phyloP scores from a whole-genome alignment of 2,329 filamentous ascomycete genomes.

The Tolypocladium capitatum region DNA sequence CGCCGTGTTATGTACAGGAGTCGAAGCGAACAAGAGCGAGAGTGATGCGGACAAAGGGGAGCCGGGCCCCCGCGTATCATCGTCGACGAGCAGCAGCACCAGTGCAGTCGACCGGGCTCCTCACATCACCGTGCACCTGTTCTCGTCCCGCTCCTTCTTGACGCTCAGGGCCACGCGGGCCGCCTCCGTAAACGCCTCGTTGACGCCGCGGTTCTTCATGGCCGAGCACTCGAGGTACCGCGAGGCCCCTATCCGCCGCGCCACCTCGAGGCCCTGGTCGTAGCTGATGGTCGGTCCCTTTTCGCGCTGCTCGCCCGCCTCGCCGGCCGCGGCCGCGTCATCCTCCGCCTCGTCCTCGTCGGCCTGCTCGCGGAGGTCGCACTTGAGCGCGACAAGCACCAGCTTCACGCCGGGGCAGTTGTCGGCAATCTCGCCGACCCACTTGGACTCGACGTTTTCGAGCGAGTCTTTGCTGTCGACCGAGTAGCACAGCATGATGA shows the following conservation, averaged over 20 bases:
- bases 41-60: background rate
- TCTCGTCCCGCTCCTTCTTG: slow-evolving; percentile 50
- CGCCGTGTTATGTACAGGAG: background rate
- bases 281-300: slow-evolving; percentile 73
- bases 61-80: background rate
- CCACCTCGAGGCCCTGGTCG: slow-evolving; percentile 81
- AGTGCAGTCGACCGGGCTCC: background rate
- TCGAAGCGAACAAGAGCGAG: background rate
- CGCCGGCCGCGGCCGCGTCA: slow-evolving; percentile 14
- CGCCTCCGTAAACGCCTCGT: slow-evolving; percentile 96
- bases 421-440: slow-evolving; percentile 95
- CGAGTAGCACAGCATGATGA: slow-evolving; percentile 98
- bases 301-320: slow-evolving; percentile 29
- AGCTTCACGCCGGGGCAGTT: slow-evolving; percentile 94
- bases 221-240: slow-evolving; percentile 97
- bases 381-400: slow-evolving; percentile 91
- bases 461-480: slow-evolving; percentile 93
- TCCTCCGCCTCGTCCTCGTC: slow-evolving; percentile 60
- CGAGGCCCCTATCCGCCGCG: slow-evolving; percentile 79
- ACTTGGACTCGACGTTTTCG: slow-evolving; percentile 97
- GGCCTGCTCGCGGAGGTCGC: slow-evolving; percentile 72
- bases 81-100: background rate
- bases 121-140: slow-evolving; percentile 50
- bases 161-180: slow-evolving; percentile 79
- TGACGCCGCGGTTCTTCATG: slow-evolving; percentile 94